Percentiles rank a stretch among this genome's conserved stretches.
These are phyloP conservation scores for Trypanosoma theileri DNA, from an alignment of 208 protist species.

Conservation along the genomic window DNA sequence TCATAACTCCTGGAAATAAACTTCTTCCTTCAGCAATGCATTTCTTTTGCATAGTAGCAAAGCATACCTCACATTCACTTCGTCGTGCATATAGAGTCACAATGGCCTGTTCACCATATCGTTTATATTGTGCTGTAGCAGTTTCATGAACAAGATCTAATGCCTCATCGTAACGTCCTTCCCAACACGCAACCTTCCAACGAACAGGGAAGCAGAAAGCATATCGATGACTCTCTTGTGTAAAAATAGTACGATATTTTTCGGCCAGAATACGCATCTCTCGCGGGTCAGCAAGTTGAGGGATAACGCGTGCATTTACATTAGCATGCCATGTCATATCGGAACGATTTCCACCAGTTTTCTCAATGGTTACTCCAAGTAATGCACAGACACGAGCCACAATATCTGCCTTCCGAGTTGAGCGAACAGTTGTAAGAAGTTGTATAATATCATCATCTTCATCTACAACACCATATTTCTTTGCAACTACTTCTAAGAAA, in stretches of 20 bases:
- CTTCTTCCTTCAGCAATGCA: conserved; percentile 43
- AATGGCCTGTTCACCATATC: conserved; percentile 22
- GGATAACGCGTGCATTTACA: conserved; percentile 56
- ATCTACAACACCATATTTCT: conserved; percentile 77
- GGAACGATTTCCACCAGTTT: neutral
- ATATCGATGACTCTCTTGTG: conserved; percentile 63
- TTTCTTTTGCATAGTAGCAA: conserved; percentile 41
- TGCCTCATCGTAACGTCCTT: conserved; percentile 45
- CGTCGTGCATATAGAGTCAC: conserved; percentile 51
- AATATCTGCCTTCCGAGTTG: conserved; percentile 42
- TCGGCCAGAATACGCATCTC: conserved; percentile 40
- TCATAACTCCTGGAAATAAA: conserved; percentile 42
- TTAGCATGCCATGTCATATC: conserved; percentile 45
- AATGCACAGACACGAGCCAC: conserved; percentile 62
- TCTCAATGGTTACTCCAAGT: conserved; percentile 54
- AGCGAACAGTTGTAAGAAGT: conserved; percentile 37
- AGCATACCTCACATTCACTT: conserved; percentile 53
- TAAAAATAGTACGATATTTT: conserved; percentile 43
- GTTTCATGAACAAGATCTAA: conserved; percentile 46
- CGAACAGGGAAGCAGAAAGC: conserved; percentile 69
- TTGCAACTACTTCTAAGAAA: conserved; percentile 57
- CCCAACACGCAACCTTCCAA: conserved; percentile 74
- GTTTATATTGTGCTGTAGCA: conserved; percentile 33
- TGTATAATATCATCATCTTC: conserved; percentile 62
- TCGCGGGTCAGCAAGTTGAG: conserved; percentile 48